Percentiles rank a stretch among this genome's conserved stretches.
Conservation (phyloP, 768 basidiomycete genomes). For the Glaciozyma antarctica region DNA sequence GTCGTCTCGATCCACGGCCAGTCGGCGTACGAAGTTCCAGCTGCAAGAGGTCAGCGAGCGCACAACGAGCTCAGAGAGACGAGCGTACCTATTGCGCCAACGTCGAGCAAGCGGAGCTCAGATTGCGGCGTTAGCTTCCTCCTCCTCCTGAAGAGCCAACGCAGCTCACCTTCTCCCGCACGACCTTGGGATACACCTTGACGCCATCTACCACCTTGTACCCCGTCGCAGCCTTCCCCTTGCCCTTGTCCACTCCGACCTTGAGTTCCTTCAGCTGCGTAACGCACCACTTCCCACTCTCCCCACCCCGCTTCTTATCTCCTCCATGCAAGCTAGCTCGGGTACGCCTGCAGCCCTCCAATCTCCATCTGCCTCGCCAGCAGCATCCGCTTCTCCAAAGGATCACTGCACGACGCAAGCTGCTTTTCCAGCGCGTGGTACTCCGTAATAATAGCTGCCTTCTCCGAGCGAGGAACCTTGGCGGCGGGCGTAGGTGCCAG, state of each 20-base stretch:
- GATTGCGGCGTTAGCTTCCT: not conserved
- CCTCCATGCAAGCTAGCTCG: slow-evolving; percentile 31
- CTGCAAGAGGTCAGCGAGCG: too few relatives aligned
- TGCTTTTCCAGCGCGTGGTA: slow-evolving; percentile 34
- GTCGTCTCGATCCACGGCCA: slow-evolving; percentile 29
- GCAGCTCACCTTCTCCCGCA: slow-evolving; percentile 17
- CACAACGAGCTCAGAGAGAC: too few relatives aligned
- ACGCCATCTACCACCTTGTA: slow-evolving; percentile 21
- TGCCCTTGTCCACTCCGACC: slow-evolving; percentile 14
- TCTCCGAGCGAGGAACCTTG: slow-evolving; percentile 1
- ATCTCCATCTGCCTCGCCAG: slow-evolving; percentile 17
- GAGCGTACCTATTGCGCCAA: slow-evolving; percentile 26
- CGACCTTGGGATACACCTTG: slow-evolving; percentile 23
- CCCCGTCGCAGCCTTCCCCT: slow-evolving; percentile 15
- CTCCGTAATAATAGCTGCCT: slow-evolving; percentile 22
- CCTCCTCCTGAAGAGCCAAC: not conserved
- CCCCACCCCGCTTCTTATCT: slow-evolving; percentile 30
- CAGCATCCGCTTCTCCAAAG: slow-evolving; percentile 15
- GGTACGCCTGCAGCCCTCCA: slow-evolving; percentile 33
- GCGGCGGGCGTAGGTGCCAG: not conserved
- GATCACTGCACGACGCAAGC: slow-evolving; percentile 17
- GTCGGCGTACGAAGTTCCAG: slow-evolving; percentile 9
- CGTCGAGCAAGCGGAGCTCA: slow-evolving; percentile 26
- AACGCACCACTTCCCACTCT: slow-evolving; percentile 31
- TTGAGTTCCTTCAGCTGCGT: slow-evolving; percentile 28